Evolutionary conservation across 1,139 yeast genomes (phyloP).

Genomic region (Debaryomyces psychrophilus): DNA sequence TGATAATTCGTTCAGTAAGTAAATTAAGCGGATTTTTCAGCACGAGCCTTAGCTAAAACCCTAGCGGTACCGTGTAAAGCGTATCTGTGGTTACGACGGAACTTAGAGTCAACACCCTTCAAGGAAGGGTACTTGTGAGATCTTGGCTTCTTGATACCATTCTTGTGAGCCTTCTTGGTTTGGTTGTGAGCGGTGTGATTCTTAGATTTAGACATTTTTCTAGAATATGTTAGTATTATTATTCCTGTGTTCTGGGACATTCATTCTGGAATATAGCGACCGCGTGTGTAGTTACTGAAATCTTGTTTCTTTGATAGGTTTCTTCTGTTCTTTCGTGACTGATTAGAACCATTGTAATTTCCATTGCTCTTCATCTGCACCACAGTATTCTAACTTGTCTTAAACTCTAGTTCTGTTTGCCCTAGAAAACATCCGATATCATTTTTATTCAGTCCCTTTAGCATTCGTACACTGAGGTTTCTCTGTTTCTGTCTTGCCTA

Average conservation of each 20-base stretch:
- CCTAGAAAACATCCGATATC: no score
- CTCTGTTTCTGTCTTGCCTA: not conserved
- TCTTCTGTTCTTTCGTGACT: no score
- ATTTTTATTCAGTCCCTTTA: not conserved
- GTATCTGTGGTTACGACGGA: slow-evolving; percentile 99
- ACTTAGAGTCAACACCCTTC: slow-evolving; percentile 99
- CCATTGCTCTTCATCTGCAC: no score
- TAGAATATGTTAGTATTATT: slow-evolving; percentile 31
- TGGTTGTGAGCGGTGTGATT: slow-evolving; percentile 99
- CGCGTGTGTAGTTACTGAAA: not conserved
- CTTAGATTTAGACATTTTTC: slow-evolving; percentile 94
- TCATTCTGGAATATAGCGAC: not conserved
- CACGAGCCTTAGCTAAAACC: slow-evolving; percentile 83
- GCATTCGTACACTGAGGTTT: not conserved
- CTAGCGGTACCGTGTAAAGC: slow-evolving; percentile 98
- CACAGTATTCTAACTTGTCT: no score
- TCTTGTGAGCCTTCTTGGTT: slow-evolving; percentile 99
- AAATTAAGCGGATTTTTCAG: slow-evolving; percentile 39
- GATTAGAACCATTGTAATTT: no score
- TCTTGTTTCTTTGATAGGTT: no score
- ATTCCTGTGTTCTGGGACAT: not conserved
- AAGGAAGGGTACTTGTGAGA: slow-evolving; percentile 97
- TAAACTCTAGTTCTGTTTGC: no score
- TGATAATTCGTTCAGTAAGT: slow-evolving; percentile 11
- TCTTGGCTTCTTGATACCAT: slow-evolving; percentile 99